Evolutionary conservation across 805 yeast species (phyloP).

Genomic region (Kluyveromyces siamensis): DNA sequence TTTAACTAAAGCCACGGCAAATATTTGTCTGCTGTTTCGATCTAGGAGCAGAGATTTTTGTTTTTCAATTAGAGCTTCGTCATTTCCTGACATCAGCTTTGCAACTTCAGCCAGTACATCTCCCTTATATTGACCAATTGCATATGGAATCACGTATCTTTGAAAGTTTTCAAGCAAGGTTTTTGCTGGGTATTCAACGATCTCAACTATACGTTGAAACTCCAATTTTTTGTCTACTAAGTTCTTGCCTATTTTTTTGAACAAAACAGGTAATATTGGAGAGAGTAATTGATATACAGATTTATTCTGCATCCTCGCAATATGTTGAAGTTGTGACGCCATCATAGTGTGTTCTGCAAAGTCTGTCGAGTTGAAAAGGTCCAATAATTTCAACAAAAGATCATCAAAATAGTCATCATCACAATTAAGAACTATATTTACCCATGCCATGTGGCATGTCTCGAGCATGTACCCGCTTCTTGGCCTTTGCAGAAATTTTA

Average conservation of each 20-base stretch:
- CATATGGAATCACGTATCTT: slow-evolving; percentile 65
- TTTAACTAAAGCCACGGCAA: slow-evolving; percentile 27
- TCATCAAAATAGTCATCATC: slow-evolving; percentile 63
- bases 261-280: slow-evolving; percentile 68
- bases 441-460: slow-evolving; percentile 52
- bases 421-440: slow-evolving; percentile 52
- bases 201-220: slow-evolving; percentile 50
- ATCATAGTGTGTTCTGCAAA: slow-evolving; percentile 53
- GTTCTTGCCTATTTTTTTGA: slow-evolving; percentile 52
- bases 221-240: slow-evolving; percentile 41
- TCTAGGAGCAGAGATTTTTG: slow-evolving; percentile 16
- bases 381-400: slow-evolving; percentile 54
- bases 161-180: slow-evolving; percentile 63
- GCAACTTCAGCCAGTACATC: slow-evolving; percentile 41
- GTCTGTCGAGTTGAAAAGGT: slow-evolving; percentile 54
- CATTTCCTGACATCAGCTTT: slow-evolving; percentile 20
- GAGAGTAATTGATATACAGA: slow-evolving; percentile 75
- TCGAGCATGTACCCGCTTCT: slow-evolving; percentile 41
- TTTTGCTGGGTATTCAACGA: slow-evolving; percentile 52
- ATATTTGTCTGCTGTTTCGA: slow-evolving; percentile 26
- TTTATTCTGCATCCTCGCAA: slow-evolving; percentile 46
- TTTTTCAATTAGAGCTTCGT: slow-evolving; percentile 11
- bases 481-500: slow-evolving; percentile 33
- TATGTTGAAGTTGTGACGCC: slow-evolving; percentile 52
- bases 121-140: slow-evolving; percentile 55